Percentiles rank a stretch among this genome's conserved stretches.
These are phyloP conservation scores for Blastobotrys arbuscula DNA, from an alignment of 1,139 yeast genomes.

Conservation along the genomic window DNA sequence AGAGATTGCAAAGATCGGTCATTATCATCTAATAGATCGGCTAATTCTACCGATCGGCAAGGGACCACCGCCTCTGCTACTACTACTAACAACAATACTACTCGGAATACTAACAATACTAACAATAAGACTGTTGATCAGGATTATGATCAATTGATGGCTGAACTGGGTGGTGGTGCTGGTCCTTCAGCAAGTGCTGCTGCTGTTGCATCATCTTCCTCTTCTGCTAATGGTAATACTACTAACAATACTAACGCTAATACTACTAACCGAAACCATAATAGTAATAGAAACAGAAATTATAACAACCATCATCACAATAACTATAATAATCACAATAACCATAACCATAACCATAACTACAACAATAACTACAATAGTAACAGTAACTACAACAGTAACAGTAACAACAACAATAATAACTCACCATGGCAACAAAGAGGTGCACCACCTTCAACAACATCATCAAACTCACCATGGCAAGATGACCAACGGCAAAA, in stretches of 20 bases:
- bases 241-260: not conserved
- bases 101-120: not conserved
- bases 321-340: not conserved
- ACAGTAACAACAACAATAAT: conserved; percentile 7
- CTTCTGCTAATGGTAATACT: not conserved
- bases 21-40: conserved; percentile 14
- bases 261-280: not conserved
- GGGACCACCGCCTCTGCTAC: conserved; percentile 5
- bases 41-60: conserved; percentile 2
- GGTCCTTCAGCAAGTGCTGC: not conserved
- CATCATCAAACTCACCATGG: not conserved
- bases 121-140: conserved; percentile 33
- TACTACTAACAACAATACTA: conserved; percentile 6
- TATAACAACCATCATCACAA: not conserved
- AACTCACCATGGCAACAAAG: conserved; percentile 15
- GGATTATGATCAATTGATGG: conserved; percentile 49
- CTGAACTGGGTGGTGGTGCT: conserved; percentile 38
- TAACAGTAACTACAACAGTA: not conserved
- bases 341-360: not conserved
- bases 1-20: conserved; percentile 63
- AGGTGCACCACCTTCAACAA: conserved; percentile 6
- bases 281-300: not conserved
- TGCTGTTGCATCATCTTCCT: not conserved
- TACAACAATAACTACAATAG: conserved; percentile 9
- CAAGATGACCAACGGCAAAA: not conserved